phyloP scores from a whole-genome alignment of 768 basidiomycete genomes.

The Cystobasidium tubakii region DNA sequence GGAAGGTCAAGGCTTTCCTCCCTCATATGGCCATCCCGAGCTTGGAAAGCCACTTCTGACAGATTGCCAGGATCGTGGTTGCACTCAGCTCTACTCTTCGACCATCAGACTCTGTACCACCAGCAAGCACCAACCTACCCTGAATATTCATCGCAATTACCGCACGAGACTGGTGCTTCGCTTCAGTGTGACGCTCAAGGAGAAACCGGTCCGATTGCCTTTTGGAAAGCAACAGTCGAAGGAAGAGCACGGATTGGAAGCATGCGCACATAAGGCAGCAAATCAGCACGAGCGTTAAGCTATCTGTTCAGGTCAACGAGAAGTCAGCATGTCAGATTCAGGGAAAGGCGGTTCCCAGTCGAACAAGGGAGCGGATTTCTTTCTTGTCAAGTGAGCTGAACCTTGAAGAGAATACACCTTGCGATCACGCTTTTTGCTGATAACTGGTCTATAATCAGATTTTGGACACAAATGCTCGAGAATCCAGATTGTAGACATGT shows the following conservation, averaged over 20 bases:
- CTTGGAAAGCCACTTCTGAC: too few species aligned
- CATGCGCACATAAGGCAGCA: neutral
- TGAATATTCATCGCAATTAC: too few species aligned
- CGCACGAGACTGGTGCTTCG: too few species aligned
- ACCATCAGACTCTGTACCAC: too few species aligned
- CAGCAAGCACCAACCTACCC: too few species aligned
- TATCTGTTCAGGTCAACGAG: neutral
- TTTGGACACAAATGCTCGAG: constrained; percentile 32
- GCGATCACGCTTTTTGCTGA: neutral
- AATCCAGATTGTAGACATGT: constrained; percentile 26
- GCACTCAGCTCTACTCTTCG: too few species aligned
- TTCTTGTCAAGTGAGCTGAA: constrained; percentile 24
- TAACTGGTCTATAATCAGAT: neutral
- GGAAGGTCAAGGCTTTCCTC: too few species aligned
- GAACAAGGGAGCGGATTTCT: constrained; percentile 32
- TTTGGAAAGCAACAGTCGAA: too few species aligned
- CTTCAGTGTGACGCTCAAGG: too few species aligned
- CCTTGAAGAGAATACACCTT: neutral
- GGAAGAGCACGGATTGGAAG: neutral
- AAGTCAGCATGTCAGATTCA: neutral
- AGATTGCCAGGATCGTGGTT: too few species aligned
- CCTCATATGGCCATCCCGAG: too few species aligned
- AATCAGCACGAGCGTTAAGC: neutral
- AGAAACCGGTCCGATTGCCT: too few species aligned
- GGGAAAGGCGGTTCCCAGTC: neutral